Base-by-base conservation (phyloP, 2,329 filamentous ascomycete genomes). In the Ceratocystis eucalypticola region DNA sequence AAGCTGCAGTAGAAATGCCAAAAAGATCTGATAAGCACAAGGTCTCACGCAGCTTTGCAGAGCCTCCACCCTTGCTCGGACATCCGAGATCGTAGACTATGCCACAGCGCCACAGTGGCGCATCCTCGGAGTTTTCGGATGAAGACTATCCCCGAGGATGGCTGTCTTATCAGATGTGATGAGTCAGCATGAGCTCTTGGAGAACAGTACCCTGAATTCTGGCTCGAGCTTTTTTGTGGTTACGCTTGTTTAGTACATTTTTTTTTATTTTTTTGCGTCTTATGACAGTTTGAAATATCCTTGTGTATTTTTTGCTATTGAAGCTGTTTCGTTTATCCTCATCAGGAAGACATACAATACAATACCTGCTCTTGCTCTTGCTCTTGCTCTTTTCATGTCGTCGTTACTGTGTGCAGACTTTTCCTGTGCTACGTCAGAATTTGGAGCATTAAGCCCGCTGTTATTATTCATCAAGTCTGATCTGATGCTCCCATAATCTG, bases 161-260 rank as follows among this genome's bases (percentile, higher is more conserved):
- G 28, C 53, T 20, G 62, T 2, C 25, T 61, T 65, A 65, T 61
- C 64, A 65, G 53, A 65, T 65, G n/a, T 61, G 64, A 65, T 65
- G 55, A 65, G 64, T 65, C 64, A 65, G 37, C 37, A 17, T 1
- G 3, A 10, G 46, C 25, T 53, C 3, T 28, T 30, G 22, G 45
- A 41, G 33, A 62, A 12, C 37, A 41, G 37, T 3, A 37, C 33
- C 33, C 8, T 37, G 8, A 10, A 37, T 37, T 37, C 8, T 10
- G 33, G 33, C 33, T 37, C 8, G 33, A 41, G 37, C 37, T 41
- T 41, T 37, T 41, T 4, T 41, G 37, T 41, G 8, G 37, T 41
- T 41, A 12, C 37, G 37, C 37, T 12, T 41, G 37, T 3, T 12
- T 41, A 41, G 37, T 12, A 41, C 8, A 12, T 41, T 41, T 41